phyloP scores from a whole-genome alignment of 192 early-diverging fungal species.

The Coemansia sp. region DNA sequence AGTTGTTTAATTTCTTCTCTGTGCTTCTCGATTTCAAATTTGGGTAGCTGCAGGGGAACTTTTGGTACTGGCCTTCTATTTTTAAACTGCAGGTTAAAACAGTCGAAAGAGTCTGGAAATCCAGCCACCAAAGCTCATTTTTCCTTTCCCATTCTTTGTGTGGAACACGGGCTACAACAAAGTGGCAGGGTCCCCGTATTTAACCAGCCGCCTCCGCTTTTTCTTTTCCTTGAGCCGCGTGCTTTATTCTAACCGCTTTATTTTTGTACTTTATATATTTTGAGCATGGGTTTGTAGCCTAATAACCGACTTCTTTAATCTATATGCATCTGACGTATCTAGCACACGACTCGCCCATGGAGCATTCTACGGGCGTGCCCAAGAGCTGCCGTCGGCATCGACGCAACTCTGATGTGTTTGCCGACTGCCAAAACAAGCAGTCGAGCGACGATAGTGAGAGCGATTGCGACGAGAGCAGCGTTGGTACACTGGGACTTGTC shows the following conservation, averaged over 20 bases:
- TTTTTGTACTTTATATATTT: constrained; percentile 2
- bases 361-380: constrained; percentile 5
- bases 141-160: constrained; percentile 9
- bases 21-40: constrained; percentile 1
- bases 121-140: neutral
- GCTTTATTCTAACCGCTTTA: neutral
- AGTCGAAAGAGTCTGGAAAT: constrained; percentile 3
- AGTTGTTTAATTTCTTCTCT: neutral
- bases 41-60: neutral
- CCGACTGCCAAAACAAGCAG: constrained; percentile 8
- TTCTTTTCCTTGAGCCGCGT: neutral
- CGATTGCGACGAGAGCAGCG: constrained; percentile 6
- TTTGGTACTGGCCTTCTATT: neutral
- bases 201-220: neutral
- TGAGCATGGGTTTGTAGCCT: constrained; percentile 8
- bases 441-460: constrained; percentile 13
- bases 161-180: neutral
- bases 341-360: constrained; percentile 16
- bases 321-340: constrained; percentile 14
- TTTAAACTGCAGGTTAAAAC: neutral
- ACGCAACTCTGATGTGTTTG: constrained; percentile 34
- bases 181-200: neutral
- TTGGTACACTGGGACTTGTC: neutral
- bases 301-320: neutral
- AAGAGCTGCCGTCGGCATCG: constrained; percentile 36